Evolutionary conservation across 306 rosid genomes (phyloP).

Genomic region (Vigna unguiculata): DNA sequence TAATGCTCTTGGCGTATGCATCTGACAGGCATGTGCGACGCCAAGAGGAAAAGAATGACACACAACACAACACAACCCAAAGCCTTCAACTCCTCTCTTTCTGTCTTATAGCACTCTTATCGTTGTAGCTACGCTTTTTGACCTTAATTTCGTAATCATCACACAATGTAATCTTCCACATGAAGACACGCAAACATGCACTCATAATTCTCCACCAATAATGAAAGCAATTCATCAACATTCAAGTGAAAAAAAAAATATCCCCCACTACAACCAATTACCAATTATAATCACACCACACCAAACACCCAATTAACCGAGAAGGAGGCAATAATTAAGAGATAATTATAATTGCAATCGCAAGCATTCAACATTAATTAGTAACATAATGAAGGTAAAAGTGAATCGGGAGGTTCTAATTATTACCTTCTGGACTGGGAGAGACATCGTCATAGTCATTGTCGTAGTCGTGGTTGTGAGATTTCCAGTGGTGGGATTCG

Average conservation of each 20-base stretch:
- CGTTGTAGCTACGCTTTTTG: conserved; percentile 43
- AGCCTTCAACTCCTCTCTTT: conserved; percentile 9
- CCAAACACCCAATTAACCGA: background rate
- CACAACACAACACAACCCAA: conserved; percentile 23
- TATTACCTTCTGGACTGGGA: conserved; percentile 90
- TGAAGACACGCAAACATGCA: conserved; percentile 57
- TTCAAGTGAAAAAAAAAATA: background rate
- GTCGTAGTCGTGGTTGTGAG: conserved; percentile 54
- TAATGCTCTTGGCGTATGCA: conserved; percentile 46
- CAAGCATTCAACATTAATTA: background rate
- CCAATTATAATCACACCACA: conserved; percentile 6
- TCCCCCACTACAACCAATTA: conserved; percentile 1
- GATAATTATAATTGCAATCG: background rate
- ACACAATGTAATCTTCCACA: conserved; percentile 49
- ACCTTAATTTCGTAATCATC: conserved; percentile 53
- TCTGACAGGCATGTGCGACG: conserved; percentile 45
- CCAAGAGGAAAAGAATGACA: conserved; percentile 48
- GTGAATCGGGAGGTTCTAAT: background rate
- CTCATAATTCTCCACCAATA: conserved; percentile 41
- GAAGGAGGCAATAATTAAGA: background rate
- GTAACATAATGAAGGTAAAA: background rate
- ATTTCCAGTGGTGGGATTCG: conserved; percentile 68
- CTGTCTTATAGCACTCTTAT: conserved; percentile 32
- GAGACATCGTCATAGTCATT: conserved; percentile 67
- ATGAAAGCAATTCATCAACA: conserved; percentile 44